Conservation (phyloP, 2,329 filamentous ascomycete genomes). For the Ceratocystis harringtonii region DNA sequence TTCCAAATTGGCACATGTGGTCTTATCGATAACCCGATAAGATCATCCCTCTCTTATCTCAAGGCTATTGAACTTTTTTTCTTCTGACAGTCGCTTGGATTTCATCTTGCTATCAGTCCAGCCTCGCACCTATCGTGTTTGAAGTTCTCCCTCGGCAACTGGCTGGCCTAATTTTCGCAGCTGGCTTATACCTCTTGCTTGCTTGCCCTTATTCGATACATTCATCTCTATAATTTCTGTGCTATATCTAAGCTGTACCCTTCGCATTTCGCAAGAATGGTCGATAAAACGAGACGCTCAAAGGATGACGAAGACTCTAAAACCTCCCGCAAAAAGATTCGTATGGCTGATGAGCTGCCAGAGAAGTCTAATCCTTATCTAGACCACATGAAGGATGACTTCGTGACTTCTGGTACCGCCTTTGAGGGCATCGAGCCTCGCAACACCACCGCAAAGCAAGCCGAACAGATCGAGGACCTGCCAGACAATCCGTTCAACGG, state of each 20-base stretch:
- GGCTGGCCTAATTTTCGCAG: not conserved
- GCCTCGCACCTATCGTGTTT: conserved; percentile 14
- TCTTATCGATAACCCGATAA: conserved; percentile 16
- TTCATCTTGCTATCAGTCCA: conserved; percentile 2
- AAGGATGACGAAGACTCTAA: conserved; percentile 27
- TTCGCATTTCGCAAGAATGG: conserved; percentile 25
- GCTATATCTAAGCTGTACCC: not conserved
- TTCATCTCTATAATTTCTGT: not conserved
- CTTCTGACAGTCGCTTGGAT: not conserved
- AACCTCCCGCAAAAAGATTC: conserved; percentile 32
- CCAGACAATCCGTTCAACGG: conserved; percentile 78
- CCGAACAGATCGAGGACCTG: conserved; percentile 59
- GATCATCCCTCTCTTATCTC: conserved; percentile 6
- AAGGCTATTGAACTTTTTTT: conserved; percentile 16
- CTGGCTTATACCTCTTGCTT: not conserved
- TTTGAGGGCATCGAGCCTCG: conserved; percentile 37
- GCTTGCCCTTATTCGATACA: not conserved
- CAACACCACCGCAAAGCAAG: conserved; percentile 62
- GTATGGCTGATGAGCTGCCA: conserved; percentile 22
- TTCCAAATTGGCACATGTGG: not conserved
- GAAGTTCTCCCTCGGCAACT: not conserved
- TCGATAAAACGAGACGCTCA: conserved; percentile 31
- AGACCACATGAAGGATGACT: conserved; percentile 63
- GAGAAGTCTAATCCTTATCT: conserved; percentile 66
- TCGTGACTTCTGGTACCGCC: conserved; percentile 21